These are phyloP conservation scores for Irpex sp. DNA, from an alignment of 1,284 basidiomycete genomes.

Conservation along the genomic window DNA sequence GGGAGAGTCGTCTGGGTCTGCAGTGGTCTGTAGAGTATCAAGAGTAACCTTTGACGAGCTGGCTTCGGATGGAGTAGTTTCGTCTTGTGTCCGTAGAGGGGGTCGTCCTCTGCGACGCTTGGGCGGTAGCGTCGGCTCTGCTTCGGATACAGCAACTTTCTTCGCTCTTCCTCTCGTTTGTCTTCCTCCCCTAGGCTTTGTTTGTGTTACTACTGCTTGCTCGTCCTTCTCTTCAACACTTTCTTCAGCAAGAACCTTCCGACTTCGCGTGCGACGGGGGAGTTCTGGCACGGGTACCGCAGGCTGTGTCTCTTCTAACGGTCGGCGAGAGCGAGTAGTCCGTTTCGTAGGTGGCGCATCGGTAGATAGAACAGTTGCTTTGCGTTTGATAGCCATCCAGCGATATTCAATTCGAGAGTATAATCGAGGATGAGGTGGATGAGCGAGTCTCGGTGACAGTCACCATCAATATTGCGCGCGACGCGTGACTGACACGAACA, in stretches of 20 bases:
- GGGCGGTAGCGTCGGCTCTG: not conserved
- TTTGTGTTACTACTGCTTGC: not conserved
- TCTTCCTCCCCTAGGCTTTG: not conserved
- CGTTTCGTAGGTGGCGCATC: slow-evolving; percentile 12
- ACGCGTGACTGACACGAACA: slow-evolving; percentile 5
- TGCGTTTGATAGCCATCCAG: slow-evolving; percentile 17
- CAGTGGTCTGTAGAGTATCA: not conserved
- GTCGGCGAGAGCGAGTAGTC: slow-evolving; percentile 5
- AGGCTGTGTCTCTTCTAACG: slow-evolving; percentile 4
- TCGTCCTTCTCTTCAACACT: not conserved
- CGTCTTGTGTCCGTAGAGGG: not conserved
- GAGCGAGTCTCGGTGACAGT: not conserved
- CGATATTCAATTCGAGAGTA: not conserved
- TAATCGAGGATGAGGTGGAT: not conserved
- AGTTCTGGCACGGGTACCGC: not conserved
- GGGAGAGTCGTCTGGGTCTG: slow-evolving; percentile 4
- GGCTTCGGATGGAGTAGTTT: not conserved
- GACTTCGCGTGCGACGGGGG: not conserved
- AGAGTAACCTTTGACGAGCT: slow-evolving; percentile 11
- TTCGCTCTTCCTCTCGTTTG: not conserved
- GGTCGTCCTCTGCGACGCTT: not conserved
- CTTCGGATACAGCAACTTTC: not conserved
- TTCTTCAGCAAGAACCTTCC: not conserved
- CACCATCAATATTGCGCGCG: not conserved
- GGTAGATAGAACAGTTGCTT: slow-evolving; percentile 3